Conservation (phyloP, 1,284 basidiomycete genomes). For the Porodaedalea pini region DNA sequence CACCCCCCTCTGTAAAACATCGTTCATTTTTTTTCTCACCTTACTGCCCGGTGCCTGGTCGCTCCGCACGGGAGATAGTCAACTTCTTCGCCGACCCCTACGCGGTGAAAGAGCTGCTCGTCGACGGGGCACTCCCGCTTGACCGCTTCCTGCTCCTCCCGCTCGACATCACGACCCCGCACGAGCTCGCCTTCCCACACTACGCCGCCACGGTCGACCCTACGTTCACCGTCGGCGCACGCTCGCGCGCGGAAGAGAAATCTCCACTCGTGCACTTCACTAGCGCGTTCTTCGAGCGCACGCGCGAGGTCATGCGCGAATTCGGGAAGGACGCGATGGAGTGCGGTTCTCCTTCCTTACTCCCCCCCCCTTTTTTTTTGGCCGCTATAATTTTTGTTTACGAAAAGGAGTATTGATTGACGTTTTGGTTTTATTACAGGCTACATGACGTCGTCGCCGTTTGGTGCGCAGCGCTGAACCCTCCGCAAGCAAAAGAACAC, state of each 20-base stretch:
- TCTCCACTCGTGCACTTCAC: slow-evolving; percentile 69
- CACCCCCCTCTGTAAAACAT: no score
- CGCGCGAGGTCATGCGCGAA: slow-evolving; percentile 65
- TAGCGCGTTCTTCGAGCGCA: slow-evolving; percentile 72
- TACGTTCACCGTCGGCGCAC: slow-evolving; percentile 45
- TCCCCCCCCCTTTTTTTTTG: not conserved
- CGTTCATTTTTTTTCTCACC: not conserved
- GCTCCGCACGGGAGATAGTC: slow-evolving; percentile 44
- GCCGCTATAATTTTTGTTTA: not conserved
- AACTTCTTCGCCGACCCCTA: slow-evolving; percentile 94
- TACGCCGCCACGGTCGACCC: slow-evolving; percentile 56
- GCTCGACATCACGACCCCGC: slow-evolving; percentile 77
- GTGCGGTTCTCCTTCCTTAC: slow-evolving; percentile 15
- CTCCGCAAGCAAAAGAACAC: slow-evolving; percentile 38
- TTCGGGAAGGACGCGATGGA: slow-evolving; percentile 83
- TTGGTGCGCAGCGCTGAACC: slow-evolving; percentile 74
- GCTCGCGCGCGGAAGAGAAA: slow-evolving; percentile 43
- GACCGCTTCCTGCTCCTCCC: slow-evolving; percentile 71
- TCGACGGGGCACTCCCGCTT: slow-evolving; percentile 50
- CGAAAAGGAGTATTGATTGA: not conserved
- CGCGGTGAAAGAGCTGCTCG: slow-evolving; percentile 68
- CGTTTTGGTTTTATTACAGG: not conserved
- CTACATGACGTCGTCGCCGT: slow-evolving; percentile 80
- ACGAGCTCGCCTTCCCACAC: slow-evolving; percentile 70
- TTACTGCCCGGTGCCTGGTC: not conserved